Evolutionary conservation across 257 asterid species (phyloP).

Genomic region (Mentha longifolia): DNA sequence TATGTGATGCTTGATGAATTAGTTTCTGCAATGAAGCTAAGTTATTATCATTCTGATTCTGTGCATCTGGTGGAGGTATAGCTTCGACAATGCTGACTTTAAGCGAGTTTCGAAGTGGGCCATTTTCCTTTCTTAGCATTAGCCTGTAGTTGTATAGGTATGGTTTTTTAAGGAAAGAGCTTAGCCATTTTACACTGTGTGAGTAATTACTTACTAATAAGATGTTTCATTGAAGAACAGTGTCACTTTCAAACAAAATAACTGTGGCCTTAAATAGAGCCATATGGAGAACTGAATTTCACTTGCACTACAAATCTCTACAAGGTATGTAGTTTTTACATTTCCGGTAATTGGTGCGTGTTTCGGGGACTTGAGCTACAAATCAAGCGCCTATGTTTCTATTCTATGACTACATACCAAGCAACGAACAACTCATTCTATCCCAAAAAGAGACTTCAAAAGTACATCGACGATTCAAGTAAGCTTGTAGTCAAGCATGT

Average conservation of each 20-base stretch:
- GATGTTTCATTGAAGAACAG: too few species aligned
- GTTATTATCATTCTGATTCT: conserved; percentile 40
- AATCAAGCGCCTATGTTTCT: background rate
- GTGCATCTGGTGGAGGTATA: conserved; percentile 42
- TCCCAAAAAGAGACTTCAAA: conserved; percentile 36
- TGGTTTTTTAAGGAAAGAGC: too few species aligned
- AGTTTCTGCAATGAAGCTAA: conserved; percentile 53
- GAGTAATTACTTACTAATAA: too few species aligned
- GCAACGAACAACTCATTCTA: conserved; percentile 14
- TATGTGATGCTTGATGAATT: conserved; percentile 52
- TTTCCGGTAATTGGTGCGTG: background rate
- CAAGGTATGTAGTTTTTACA: background rate
- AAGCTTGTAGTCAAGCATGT: conserved; percentile 80
- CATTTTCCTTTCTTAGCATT: too few species aligned
- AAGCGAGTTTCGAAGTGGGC: background rate
- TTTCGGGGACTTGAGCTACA: background rate
- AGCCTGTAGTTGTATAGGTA: too few species aligned
- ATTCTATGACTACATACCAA: conserved; percentile 24
- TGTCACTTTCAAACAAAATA: too few species aligned
- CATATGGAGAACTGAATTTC: background rate
- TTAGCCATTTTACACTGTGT: too few species aligned
- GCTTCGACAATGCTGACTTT: background rate
- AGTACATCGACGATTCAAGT: conserved; percentile 32
- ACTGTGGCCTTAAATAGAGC: too few species aligned
- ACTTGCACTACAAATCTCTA: background rate